Base-by-base conservation (phyloP, 768 basidiomycete species). In the Solioccasus polychromus region DNA sequence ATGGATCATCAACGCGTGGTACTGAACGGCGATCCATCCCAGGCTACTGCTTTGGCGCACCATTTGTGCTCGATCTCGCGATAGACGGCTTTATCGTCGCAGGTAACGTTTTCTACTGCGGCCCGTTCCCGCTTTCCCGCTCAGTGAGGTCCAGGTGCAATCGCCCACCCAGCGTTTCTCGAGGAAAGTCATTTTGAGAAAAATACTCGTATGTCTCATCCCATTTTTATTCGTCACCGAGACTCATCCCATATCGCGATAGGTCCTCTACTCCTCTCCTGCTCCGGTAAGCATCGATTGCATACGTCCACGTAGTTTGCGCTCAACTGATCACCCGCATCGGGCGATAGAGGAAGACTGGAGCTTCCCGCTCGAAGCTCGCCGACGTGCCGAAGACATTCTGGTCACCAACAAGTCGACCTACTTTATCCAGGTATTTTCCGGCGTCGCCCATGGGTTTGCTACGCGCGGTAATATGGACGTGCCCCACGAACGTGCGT, bases 1-100 rank as follows among this genome's bases (percentile, higher is more conserved):
- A n/a, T n/a, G n/a, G n/a, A n/a, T 3, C 15, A 17, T 5, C 22
- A 28, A 4, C 2, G 1, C 17, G n/a, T n/a, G n/a, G n/a, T n/a
- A n/a, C n/a, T n/a, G n/a, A 9, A 36, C 29, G 25, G 20, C 44
- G 8, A 11, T 0, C 15, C 3, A 28, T 6, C 39, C 36, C 23
- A 81, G 78, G 80, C 9, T 80, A 80, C 48, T 83, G 78, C 53
- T 81, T 80, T 47, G 79, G 79, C 6, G 81, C 68, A 0, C 78
- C 78, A 0, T 79, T 69, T 42, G 71, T 70, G 7, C 67, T 81
- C 40, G 68, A 77, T 5, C 66, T 74, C 4, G 70, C 72, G 1
- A 66, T 70, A 8, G 75, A 66, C 0, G 73, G 77, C 35, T 66
- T 71, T 28, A 55, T 79, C n/a, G 64, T 68, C 2, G 77, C 79